Percentiles rank a stretch among this genome's conserved stretches.
Evolutionary conservation across 2,329 filamentous ascomycete genomes (phyloP).

Genomic region (Aspergillus terreus): DNA sequence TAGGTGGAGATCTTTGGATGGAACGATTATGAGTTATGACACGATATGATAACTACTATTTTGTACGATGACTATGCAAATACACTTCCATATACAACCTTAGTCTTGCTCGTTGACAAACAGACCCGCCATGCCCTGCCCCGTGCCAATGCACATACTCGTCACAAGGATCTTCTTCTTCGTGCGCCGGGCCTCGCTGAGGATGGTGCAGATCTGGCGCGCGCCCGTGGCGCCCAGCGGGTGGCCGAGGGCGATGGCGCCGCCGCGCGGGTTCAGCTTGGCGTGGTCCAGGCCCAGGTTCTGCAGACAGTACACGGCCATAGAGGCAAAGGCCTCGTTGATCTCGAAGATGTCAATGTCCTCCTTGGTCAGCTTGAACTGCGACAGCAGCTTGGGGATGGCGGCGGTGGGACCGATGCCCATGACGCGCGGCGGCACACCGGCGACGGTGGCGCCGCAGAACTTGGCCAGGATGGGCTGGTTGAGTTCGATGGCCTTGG

Average conservation of each 20-base stretch:
- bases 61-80: not conserved
- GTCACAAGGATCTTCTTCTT: slow-evolving; percentile 91
- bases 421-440: slow-evolving; percentile 92
- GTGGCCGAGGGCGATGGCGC: slow-evolving; percentile 88
- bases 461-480: slow-evolving; percentile 95
- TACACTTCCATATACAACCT: not conserved
- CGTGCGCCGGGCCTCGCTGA: slow-evolving; percentile 77
- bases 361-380: slow-evolving; percentile 71
- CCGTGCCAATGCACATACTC: slow-evolving; percentile 78
- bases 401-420: slow-evolving; percentile 66
- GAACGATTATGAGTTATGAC: not conserved
- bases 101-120: slow-evolving; percentile 61
- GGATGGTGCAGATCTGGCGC: slow-evolving; percentile 83
- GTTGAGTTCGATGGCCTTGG: slow-evolving; percentile 77
- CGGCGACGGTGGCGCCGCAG: slow-evolving; percentile 84
- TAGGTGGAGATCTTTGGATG: not conserved
- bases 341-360: slow-evolving; percentile 90
- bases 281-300: slow-evolving; percentile 60
- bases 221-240: slow-evolving; percentile 87
- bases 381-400: slow-evolving; percentile 75
- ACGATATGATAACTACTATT: not conserved
- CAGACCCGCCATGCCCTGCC: slow-evolving; percentile 64
- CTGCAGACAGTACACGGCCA: slow-evolving; percentile 90
- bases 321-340: slow-evolving; percentile 97
- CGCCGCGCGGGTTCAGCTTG: slow-evolving; percentile 88